Percentiles rank a stretch among this genome's conserved stretches.
Evolutionary conservation across 2,329 filamentous ascomycete species (phyloP).

Genomic region (Periconia sp.): DNA sequence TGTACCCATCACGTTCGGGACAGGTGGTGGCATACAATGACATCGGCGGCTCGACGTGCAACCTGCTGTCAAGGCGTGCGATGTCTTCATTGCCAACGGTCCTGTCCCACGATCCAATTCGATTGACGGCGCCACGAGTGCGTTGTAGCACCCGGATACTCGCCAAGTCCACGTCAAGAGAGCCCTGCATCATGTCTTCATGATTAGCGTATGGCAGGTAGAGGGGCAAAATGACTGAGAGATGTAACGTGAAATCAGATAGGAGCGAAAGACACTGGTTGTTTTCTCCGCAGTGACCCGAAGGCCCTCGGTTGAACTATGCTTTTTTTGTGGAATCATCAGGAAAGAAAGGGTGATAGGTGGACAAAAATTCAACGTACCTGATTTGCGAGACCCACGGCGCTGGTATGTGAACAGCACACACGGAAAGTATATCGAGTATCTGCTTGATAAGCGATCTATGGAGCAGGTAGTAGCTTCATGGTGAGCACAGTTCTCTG

Average conservation of each 20-base stretch:
- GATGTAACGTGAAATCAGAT: conserved; percentile 41
- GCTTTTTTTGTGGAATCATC: conserved; percentile 49
- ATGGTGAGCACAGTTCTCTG: background rate
- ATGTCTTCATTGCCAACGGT: background rate
- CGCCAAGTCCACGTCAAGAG: conserved; percentile 4
- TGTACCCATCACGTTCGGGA: conserved; percentile 19
- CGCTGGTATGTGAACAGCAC: no score
- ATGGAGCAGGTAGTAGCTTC: no score
- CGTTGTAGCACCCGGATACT: conserved; percentile 7
- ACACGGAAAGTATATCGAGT: no score
- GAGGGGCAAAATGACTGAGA: no score
- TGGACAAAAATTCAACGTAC: conserved; percentile 27
- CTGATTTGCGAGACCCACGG: conserved; percentile 9
- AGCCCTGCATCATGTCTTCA: conserved; percentile 9
- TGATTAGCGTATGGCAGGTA: conserved; percentile 11
- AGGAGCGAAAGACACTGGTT: conserved; percentile 52
- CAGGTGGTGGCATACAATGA: conserved; percentile 16
- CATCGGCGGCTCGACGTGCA: conserved; percentile 10
- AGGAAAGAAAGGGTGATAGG: conserved; percentile 24
- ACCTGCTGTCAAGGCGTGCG: conserved; percentile 2
- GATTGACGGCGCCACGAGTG: conserved; percentile 26
- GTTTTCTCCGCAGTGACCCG: conserved; percentile 47
- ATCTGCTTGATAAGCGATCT: no score
- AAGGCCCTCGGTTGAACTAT: conserved; percentile 52
- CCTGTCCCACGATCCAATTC: no score